These are phyloP conservation scores for Dictyostelium capitatum DNA, from an alignment of 78 protist species.

Conservation along the genomic window DNA sequence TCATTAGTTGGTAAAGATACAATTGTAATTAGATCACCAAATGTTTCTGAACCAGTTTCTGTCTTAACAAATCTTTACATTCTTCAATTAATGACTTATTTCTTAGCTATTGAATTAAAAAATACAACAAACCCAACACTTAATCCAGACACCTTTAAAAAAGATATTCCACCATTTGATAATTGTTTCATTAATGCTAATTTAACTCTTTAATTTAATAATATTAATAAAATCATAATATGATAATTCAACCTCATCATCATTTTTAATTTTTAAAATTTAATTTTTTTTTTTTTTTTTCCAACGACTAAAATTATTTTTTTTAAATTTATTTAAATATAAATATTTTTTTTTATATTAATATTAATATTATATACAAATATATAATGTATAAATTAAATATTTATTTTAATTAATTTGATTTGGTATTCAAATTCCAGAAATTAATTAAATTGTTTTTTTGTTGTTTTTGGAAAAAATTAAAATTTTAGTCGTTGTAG, in stretches of 20 bases:
- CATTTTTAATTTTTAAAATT: too few relatives aligned
- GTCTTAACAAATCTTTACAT: slow-evolving; percentile 19
- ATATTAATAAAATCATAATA: not conserved
- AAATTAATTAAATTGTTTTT: too few relatives aligned
- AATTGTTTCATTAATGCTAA: slow-evolving; percentile 12
- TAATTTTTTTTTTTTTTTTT: too few relatives aligned
- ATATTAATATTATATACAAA: too few relatives aligned
- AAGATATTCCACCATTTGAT: slow-evolving; percentile 27
- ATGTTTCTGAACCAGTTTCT: slow-evolving; percentile 42
- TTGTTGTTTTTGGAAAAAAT: not conserved
- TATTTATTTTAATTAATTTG: too few relatives aligned
- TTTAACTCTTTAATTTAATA: slow-evolving; percentile 20
- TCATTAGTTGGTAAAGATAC: slow-evolving; percentile 14
- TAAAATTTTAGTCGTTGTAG: not conserved
- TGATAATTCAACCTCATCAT: not conserved
- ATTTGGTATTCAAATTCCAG: too few relatives aligned
- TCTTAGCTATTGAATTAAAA: slow-evolving; percentile 19
- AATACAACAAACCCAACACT: not conserved
- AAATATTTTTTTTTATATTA: too few relatives aligned
- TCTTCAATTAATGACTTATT: slow-evolving; percentile 62
- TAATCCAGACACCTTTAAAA: slow-evolving; percentile 56
- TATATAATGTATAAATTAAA: too few relatives aligned
- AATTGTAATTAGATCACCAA: not conserved
- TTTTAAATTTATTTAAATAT: too few relatives aligned
- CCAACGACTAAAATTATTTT: too few relatives aligned